Percentiles rank a stretch among this genome's conserved stretches.
phyloP scores from a whole-genome alignment of 176 grass and related monocot genomes.

The Echinochloa phyllopogon region DNA sequence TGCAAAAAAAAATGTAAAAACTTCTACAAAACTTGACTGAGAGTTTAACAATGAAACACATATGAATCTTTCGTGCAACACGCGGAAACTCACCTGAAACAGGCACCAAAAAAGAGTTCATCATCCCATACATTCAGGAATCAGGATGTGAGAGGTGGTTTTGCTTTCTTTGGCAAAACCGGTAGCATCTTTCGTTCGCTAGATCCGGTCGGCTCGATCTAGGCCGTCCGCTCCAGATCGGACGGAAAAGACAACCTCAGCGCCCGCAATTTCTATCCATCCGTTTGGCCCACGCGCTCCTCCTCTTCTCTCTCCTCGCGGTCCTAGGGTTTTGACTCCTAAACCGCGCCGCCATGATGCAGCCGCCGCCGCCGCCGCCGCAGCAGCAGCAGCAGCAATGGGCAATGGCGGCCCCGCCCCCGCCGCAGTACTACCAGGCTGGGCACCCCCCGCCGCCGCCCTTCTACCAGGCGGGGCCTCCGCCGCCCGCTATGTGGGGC shows the following conservation, averaged over 20 bases:
- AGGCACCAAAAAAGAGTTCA: too few species aligned
- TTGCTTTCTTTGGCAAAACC: conserved; percentile 10
- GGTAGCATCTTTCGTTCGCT: background rate
- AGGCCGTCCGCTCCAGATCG: background rate
- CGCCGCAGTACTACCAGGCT: conserved; percentile 29
- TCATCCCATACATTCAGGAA: background rate
- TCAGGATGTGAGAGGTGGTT: background rate
- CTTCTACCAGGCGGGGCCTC: conserved; percentile 22
- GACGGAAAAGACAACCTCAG: background rate
- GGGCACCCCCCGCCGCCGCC: conserved; percentile 13
- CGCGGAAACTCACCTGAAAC: too few species aligned
- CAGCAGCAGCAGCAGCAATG: conserved; percentile 39
- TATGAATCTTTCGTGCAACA: too few species aligned
- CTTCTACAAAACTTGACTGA: too few species aligned
- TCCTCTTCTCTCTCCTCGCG: background rate
- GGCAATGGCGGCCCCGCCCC: conserved; percentile 39
- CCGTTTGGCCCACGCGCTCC: background rate
- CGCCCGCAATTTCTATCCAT: conserved; percentile 5
- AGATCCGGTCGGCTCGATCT: background rate
- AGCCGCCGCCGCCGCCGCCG: conserved; percentile 42
- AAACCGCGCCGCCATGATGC: conserved; percentile 46
- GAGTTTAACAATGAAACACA: too few species aligned
- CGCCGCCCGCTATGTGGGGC: conserved; percentile 42
- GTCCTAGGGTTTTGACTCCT: conserved; percentile 40
- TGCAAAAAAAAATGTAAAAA: too few species aligned